Conservation (phyloP, 305 asterid species). For the Solanum aculeatissimum region DNA sequence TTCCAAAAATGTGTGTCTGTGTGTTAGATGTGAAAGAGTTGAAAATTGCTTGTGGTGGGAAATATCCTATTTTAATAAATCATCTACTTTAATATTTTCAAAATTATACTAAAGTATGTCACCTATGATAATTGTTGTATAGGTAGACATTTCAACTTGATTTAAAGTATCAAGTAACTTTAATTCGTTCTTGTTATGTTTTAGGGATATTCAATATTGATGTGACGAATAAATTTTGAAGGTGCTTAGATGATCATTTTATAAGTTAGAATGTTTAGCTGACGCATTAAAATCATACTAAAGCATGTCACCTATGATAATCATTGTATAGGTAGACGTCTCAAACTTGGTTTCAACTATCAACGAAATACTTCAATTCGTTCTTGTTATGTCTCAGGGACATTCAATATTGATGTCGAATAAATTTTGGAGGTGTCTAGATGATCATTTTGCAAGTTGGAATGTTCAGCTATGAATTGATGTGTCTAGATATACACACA, state of each 20-base stretch:
- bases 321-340: neutral
- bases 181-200: neutral
- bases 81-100: neutral
- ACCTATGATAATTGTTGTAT: neutral
- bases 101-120: neutral
- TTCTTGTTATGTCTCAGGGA: neutral
- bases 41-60: neutral
- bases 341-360: neutral
- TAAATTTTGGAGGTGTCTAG: neutral
- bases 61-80: neutral
- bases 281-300: neutral
- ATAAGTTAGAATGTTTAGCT: neutral
- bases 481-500: neutral
- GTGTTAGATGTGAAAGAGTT: neutral
- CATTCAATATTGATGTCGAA: neutral
- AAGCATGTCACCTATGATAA: neutral
- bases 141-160: neutral
- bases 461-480: neutral
- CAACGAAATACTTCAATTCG: neutral
- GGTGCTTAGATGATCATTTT: neutral
- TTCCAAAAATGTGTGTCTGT: neutral
- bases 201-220: neutral
- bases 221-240: neutral
- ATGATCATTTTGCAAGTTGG: neutral
- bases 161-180: neutral